Percentiles rank a stretch among this genome's conserved stretches.
These are phyloP conservation scores for Neurospora hispaniola DNA, from an alignment of 495 filamentous ascomycete species.

Conservation along the genomic window DNA sequence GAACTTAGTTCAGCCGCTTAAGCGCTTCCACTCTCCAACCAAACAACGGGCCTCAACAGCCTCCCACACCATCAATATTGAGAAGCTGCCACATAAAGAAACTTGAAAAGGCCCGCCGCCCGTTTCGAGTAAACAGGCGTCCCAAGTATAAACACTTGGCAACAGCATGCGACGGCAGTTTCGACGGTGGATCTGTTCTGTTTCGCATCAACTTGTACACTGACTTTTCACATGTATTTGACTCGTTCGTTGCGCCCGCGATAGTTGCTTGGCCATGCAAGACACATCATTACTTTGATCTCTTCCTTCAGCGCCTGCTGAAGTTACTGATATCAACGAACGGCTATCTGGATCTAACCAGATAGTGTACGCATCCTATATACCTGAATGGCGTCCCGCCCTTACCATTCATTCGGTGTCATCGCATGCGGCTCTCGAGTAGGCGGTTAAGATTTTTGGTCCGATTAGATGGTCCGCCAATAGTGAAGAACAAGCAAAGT, in stretches of 20 bases:
- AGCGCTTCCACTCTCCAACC: constrained; percentile 4
- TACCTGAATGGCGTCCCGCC: no score
- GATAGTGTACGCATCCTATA: background rate
- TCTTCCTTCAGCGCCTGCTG: background rate
- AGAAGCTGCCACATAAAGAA: background rate
- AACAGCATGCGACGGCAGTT: constrained; percentile 1
- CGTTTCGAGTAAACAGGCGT: background rate
- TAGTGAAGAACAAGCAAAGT: no score
- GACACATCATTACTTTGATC: background rate
- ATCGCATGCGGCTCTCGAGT: no score
- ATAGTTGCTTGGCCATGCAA: background rate
- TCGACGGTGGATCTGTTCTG: constrained; percentile 7
- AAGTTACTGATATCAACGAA: background rate
- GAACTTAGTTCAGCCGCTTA: background rate
- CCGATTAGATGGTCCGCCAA: no score
- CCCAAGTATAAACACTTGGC: background rate
- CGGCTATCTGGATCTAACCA: background rate
- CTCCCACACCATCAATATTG: background rate
- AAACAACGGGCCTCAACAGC: constrained; percentile 19
- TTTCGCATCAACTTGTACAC: background rate
- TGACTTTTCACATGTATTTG: background rate
- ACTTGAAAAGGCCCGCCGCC: background rate
- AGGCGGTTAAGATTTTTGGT: no score
- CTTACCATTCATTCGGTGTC: no score
- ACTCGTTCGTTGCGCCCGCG: background rate